A percentile compares a stretch with the other conserved stretches of the same genome.
phyloP scores from a whole-genome alignment of 2,329 filamentous ascomycete species.

The Fusarium udum region DNA sequence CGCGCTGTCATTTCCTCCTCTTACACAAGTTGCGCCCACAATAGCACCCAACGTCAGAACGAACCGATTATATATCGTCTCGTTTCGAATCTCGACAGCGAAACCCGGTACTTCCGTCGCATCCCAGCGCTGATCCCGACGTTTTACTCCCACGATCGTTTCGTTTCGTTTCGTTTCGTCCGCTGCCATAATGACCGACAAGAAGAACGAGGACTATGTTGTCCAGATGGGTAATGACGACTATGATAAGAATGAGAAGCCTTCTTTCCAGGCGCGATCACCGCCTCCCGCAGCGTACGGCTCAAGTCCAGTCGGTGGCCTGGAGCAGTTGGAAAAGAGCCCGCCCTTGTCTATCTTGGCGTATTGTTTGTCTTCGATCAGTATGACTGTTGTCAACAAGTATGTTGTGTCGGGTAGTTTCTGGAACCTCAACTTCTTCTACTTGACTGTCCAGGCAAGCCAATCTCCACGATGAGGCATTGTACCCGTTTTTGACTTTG shows the following conservation, averaged over 20 bases:
- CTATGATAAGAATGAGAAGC: constrained; percentile 59
- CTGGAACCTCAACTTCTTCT: constrained; percentile 98
- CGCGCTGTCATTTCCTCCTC: constrained; percentile 3
- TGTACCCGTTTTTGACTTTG: constrained; percentile 8
- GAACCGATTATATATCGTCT: background rate
- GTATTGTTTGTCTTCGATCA: constrained; percentile 95
- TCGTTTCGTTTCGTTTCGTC: constrained; percentile 46
- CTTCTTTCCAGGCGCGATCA: constrained; percentile 56
- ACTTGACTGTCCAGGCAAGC: constrained; percentile 88
- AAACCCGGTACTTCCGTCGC: constrained; percentile 18
- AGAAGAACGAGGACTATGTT: constrained; percentile 85
- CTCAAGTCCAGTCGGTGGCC: constrained; percentile 10
- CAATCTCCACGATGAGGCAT: background rate
- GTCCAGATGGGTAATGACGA: constrained; percentile 74
- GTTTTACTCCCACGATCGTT: constrained; percentile 32
- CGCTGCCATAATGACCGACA: constrained; percentile 75
- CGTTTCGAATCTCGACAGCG: constrained; percentile 12
- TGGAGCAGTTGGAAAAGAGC: constrained; percentile 71
- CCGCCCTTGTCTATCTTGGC: constrained; percentile 82
- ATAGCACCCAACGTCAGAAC: background rate
- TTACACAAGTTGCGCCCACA: background rate
- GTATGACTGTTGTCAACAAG: constrained; percentile 99
- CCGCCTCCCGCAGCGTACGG: constrained; percentile 30
- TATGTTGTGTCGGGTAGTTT: constrained; percentile 90
- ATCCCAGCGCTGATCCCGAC: constrained; percentile 26